Conservation (phyloP, 441 rosid genomes). For the Daphne laureola region DNA sequence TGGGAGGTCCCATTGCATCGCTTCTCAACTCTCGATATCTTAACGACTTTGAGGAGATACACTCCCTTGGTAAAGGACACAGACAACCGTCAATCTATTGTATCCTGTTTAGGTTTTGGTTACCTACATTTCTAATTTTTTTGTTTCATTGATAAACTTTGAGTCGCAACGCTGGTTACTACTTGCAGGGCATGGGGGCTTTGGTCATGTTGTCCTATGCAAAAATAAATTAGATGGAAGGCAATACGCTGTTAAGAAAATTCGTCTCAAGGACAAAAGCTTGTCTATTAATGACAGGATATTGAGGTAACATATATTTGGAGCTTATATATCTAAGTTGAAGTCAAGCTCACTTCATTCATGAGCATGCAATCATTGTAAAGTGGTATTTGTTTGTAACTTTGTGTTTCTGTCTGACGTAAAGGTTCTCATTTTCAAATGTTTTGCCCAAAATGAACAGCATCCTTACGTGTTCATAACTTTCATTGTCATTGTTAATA, state of each 20-base stretch:
- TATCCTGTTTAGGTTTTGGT: constrained; percentile 6
- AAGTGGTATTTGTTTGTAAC: not conserved
- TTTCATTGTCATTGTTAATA: no score
- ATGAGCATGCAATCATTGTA: not conserved
- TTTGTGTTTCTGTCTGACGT: no score
- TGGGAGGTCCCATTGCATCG: constrained; percentile 40
- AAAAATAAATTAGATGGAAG: constrained; percentile 98
- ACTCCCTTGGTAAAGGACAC: constrained; percentile 57
- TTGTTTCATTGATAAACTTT: not conserved
- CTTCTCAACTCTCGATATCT: constrained; percentile 83
- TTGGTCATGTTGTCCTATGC: constrained; percentile 90
- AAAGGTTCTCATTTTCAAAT: no score
- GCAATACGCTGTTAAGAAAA: constrained; percentile 96
- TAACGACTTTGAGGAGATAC: constrained; percentile 94
- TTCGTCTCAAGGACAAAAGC: constrained; percentile 85
- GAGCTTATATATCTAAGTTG: constrained; percentile 2
- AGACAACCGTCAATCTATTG: not conserved
- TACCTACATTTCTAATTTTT: not conserved
- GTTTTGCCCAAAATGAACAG: no score
- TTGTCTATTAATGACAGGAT: constrained; percentile 69
- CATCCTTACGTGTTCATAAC: no score
- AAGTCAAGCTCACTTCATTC: constrained; percentile 8
- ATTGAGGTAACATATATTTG: constrained; percentile 46
- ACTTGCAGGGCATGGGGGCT: constrained; percentile 89
- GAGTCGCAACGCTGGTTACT: constrained; percentile 14